Percentiles rank a stretch among this genome's conserved stretches.
phyloP scores from a whole-genome alignment of 441 rosid genomes.

The Populus hybrid region DNA sequence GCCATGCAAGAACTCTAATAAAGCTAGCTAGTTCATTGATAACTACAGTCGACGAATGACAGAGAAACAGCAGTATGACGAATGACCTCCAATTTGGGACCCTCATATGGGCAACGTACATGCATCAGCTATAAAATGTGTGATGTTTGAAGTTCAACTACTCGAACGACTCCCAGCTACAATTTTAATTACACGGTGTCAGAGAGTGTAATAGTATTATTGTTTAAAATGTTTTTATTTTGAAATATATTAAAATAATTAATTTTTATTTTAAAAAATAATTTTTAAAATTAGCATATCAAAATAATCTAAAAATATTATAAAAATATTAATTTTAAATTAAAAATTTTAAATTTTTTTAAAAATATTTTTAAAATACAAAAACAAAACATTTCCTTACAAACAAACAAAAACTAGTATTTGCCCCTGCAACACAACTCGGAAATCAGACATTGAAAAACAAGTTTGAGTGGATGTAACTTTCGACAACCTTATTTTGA shows the following conservation, averaged over 20 bases:
- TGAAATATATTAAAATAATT: too few species aligned
- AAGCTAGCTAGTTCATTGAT: neutral
- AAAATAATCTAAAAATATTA: accelerated
- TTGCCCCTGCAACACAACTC: neutral
- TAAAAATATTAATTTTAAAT: too few species aligned
- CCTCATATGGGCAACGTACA: neutral
- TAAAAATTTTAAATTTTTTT: too few species aligned
- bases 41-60: neutral
- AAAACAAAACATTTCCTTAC: too few species aligned
- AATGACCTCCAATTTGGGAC: neutral
- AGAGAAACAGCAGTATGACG: neutral
- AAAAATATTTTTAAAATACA: too few species aligned
- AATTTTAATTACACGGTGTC: too few species aligned
- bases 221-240: too few species aligned
- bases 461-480: neutral
- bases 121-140: neutral
- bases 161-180: too few species aligned
- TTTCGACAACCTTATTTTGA: neutral
- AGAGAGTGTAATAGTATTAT: accelerated
- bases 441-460: neutral
- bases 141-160: too few species aligned
- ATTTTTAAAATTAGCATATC: too few species aligned
- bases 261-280: too few species aligned
- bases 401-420: too few species aligned
- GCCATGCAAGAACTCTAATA: neutral